A percentile compares a stretch with the other conserved stretches of the same genome.
phyloP scores from a whole-genome alignment of 169 alveolate species.

The Plasmodium coatneyi region DNA sequence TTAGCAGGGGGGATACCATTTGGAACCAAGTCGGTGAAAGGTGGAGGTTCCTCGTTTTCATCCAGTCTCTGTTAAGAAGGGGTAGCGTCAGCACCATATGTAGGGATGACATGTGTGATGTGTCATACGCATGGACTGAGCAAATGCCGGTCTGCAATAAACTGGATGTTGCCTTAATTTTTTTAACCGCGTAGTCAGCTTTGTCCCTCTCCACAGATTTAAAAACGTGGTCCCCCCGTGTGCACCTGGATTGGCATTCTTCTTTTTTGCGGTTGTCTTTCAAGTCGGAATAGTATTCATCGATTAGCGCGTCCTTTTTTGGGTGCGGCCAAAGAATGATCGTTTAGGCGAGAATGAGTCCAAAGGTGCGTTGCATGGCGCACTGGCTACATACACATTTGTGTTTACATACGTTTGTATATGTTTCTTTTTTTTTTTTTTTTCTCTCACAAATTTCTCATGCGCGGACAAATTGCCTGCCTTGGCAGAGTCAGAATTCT shows the following conservation, averaged over 20 bases:
- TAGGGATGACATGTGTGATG: background rate
- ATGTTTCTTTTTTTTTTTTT: constrained; percentile 5
- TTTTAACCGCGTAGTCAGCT: constrained; percentile 62
- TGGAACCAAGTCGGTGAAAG: constrained; percentile 34
- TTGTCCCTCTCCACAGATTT: constrained; percentile 43
- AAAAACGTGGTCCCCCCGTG: constrained; percentile 27
- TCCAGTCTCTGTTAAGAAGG: constrained; percentile 34
- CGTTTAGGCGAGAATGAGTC: background rate
- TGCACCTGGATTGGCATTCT: background rate
- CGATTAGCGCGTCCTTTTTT: constrained; percentile 47
- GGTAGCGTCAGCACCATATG: background rate
- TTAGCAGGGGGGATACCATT: constrained; percentile 1
- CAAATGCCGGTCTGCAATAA: background rate
- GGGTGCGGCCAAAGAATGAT: background rate
- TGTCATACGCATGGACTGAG: background rate
- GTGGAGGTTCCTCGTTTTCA: constrained; percentile 65
- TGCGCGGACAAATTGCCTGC: constrained; percentile 39
- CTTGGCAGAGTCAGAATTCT: background rate
- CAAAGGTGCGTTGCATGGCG: background rate
- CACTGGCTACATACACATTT: background rate
- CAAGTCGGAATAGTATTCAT: constrained; percentile 60
- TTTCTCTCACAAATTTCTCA: constrained; percentile 42
- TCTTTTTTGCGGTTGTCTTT: constrained; percentile 15
- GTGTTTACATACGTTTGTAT: background rate
- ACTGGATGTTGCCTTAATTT: background rate